Base-by-base conservation (phyloP, 306 rosid species). In the Trifolium pratense region DNA sequence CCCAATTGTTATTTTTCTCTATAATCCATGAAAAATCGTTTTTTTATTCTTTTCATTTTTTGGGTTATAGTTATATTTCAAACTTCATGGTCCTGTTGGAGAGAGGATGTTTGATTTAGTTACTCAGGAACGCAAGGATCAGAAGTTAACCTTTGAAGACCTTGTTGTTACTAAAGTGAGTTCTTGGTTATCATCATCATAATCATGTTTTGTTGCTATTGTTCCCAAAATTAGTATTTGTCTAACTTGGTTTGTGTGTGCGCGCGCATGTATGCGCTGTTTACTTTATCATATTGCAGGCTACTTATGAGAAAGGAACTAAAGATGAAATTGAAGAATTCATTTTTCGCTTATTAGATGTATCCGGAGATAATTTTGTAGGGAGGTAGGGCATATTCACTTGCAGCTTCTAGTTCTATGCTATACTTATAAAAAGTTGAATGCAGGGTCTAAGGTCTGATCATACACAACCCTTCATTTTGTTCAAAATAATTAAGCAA, bases 111-210 rank as follows among this genome's bases (percentile, higher is more conserved):
- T 89, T 68, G 88, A 87, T 84, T 81, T 94, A 40, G 88, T 86
- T 80, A 78, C 95, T 18, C 94, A 84, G 66, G 76, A 89, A 63
- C 91, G 98, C 32, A 84, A 86, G 85, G 97, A 93, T 81, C 84
- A 84, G 31, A 81, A 69, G n/a, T 85, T 94, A 77, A 86, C 90
- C 31, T 89, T 88, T 73, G 91, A 91, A 79, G 98, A 91, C 83
- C 91, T 94, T 12, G 92, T 94, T 45, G 32, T 91, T 58, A 87
- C 97, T 74, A 94, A 94, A 81, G 98, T 89, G 79, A 87, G 78
- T 66, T 72, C 0, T 43, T 70, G 7, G 5, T 66, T 39, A 36
- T 48, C 2, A 59, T 49, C 36, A 76, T 76, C 5, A 34, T 49
- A 7, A 49, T 53, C 12, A 9, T 26, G 48, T 61, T 58, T 57